Conservation (phyloP, 176 grass and related monocot species). For the Neostapfia colusana region DNA sequence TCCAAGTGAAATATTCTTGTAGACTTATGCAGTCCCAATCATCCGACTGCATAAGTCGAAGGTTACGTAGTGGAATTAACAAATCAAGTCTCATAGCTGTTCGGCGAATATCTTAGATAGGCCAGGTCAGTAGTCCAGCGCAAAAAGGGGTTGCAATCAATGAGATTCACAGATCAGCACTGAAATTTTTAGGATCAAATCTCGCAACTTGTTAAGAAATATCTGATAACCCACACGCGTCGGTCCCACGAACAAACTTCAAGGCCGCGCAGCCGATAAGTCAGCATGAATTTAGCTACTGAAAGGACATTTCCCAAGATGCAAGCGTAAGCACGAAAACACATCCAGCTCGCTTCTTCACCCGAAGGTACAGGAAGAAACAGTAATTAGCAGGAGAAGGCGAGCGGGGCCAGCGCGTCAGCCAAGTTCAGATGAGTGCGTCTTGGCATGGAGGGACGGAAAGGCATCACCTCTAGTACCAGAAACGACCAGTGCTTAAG, state of each 20-base stretch:
- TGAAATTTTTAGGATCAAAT: neutral
- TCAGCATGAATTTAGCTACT: slow-evolving; percentile 9
- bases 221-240: neutral
- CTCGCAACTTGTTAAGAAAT: slow-evolving; percentile 1
- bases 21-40: slow-evolving; percentile 25
- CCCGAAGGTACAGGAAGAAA: slow-evolving; percentile 15
- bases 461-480: neutral
- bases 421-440: neutral
- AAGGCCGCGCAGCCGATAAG: neutral
- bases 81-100: slow-evolving; percentile 14
- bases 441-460: neutral
- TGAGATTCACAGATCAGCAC: neutral
- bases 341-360: neutral
- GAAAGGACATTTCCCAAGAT: slow-evolving; percentile 25
- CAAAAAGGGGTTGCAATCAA: slow-evolving; percentile 17
- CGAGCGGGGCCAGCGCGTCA: neutral
- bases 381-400: slow-evolving; percentile 17
- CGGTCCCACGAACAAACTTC: neutral
- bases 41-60: slow-evolving; percentile 10
- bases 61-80: neutral
- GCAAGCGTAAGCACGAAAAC: slow-evolving; percentile 9
- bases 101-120: slow-evolving; percentile 24
- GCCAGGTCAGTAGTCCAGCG: slow-evolving; percentile 27
- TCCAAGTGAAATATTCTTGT: slow-evolving; percentile 2
- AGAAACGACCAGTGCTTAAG: neutral